Conservation (phyloP, 228 moss, liverwort and hornwort genomes). For the Sphagnum magellanicum region DNA sequence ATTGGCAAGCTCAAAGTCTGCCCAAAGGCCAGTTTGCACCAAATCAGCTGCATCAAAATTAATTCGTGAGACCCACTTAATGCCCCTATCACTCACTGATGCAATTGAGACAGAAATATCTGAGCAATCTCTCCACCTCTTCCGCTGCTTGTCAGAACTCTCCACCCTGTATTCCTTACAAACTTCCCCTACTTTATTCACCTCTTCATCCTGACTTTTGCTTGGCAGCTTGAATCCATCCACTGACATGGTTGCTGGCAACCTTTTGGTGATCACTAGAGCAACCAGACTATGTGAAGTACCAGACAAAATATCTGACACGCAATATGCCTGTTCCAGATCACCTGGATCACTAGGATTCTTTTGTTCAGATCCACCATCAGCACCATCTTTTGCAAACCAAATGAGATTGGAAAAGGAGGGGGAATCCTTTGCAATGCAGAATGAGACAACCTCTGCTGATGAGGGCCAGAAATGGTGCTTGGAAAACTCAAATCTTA, state of each 20-base stretch:
- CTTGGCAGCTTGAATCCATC: neutral
- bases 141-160: constrained; percentile 4
- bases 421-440: constrained; percentile 35
- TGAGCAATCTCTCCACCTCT: constrained; percentile 11
- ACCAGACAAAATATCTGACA: constrained; percentile 61
- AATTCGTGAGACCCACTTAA: constrained; percentile 56
- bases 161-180: neutral
- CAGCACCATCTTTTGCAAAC: constrained; percentile 19
- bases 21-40: constrained; percentile 35
- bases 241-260: constrained; percentile 1
- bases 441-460: constrained; percentile 66
- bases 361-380: constrained; percentile 6
- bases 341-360: constrained; percentile 12
- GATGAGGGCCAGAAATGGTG: constrained; percentile 68
- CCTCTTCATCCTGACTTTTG: constrained; percentile 1
- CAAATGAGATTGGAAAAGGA: constrained; percentile 43
- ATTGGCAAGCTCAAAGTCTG: constrained; percentile 60
- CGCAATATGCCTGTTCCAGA: constrained; percentile 14
- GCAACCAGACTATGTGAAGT: constrained; percentile 61
- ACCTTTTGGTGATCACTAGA: constrained; percentile 27
- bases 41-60: constrained; percentile 21
- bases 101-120: constrained; percentile 42
- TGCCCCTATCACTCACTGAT: constrained; percentile 43
- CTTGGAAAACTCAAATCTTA: constrained; percentile 43
- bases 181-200: constrained; percentile 5